A percentile compares a stretch with the other conserved stretches of the same genome.
Conservation (phyloP, 257 asterid species). For the Fraxinus americana region DNA sequence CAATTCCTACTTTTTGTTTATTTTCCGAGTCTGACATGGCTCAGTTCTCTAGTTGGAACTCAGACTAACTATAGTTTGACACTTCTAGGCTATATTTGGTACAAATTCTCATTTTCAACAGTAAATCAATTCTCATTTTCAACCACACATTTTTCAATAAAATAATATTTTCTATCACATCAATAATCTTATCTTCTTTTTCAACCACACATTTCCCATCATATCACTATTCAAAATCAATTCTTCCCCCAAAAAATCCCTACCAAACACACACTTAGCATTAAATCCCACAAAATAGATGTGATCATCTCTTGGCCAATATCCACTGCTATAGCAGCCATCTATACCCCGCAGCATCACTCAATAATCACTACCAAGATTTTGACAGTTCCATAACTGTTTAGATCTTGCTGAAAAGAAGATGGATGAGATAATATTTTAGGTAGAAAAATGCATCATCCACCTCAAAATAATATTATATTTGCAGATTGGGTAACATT, state of each 20-base stretch:
- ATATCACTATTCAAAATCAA: too few species aligned
- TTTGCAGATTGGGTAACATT: neutral
- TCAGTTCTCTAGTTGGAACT: neutral
- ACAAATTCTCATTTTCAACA: too few species aligned
- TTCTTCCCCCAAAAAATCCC: too few species aligned
- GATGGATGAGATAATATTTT: neutral
- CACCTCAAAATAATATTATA: neutral
- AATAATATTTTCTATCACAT: too few species aligned
- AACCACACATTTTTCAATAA: too few species aligned
- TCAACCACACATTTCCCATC: too few species aligned
- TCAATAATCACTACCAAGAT: neutral
- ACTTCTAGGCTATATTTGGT: too few species aligned
- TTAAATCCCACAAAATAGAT: neutral
- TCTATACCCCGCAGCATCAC: neutral
- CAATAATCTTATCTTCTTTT: too few species aligned
- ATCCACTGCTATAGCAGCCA: neutral
- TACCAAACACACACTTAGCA: too few species aligned
- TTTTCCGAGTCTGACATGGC: neutral
- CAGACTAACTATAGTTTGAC: neutral
- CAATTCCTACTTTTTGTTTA: neutral
- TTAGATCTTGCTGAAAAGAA: neutral
- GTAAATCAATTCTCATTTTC: too few species aligned
- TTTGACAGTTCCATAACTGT: neutral
- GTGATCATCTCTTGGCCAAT: neutral
- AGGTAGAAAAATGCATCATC: neutral